Evolutionary conservation across 306 rosid genomes (phyloP).

Genomic region (Pterocarpus santalinus): DNA sequence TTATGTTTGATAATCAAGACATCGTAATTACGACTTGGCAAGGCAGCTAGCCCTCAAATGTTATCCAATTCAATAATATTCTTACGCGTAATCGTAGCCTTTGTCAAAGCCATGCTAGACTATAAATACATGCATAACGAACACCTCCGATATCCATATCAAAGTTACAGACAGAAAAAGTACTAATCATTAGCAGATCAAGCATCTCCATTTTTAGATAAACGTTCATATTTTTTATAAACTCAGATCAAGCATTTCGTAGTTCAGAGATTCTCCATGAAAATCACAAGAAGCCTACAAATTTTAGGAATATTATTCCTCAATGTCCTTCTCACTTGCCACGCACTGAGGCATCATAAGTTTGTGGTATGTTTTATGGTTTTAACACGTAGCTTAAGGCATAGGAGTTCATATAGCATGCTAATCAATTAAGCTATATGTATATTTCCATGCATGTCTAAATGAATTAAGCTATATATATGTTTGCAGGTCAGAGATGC

Average conservation of each 20-base stretch:
- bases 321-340: slow-evolving; percentile 33
- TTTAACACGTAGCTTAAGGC: too few relatives aligned
- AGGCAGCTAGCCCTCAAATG: too few relatives aligned
- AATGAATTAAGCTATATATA: too few relatives aligned
- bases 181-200: neutral
- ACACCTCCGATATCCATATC: neutral
- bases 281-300: slow-evolving; percentile 9
- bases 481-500: too few relatives aligned
- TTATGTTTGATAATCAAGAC: neutral
- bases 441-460: too few relatives aligned
- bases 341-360: slow-evolving; percentile 40
- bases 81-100: too few relatives aligned
- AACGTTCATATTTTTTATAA: too few relatives aligned
- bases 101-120: too few relatives aligned
- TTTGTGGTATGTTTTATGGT: slow-evolving; percentile 45
- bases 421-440: too few relatives aligned
- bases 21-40: too few relatives aligned
- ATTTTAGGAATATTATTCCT: slow-evolving; percentile 36
- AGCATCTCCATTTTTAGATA: too few relatives aligned
- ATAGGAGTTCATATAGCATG: neutral
- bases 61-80: too few relatives aligned
- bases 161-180: neutral
- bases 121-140: neutral
- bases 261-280: slow-evolving; percentile 24
- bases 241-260: neutral